Percentiles rank a stretch among this genome's conserved stretches.
Evolutionary conservation across 2,329 filamentous ascomycete species (phyloP).

Genomic region (Dactylella cylindrospora): DNA sequence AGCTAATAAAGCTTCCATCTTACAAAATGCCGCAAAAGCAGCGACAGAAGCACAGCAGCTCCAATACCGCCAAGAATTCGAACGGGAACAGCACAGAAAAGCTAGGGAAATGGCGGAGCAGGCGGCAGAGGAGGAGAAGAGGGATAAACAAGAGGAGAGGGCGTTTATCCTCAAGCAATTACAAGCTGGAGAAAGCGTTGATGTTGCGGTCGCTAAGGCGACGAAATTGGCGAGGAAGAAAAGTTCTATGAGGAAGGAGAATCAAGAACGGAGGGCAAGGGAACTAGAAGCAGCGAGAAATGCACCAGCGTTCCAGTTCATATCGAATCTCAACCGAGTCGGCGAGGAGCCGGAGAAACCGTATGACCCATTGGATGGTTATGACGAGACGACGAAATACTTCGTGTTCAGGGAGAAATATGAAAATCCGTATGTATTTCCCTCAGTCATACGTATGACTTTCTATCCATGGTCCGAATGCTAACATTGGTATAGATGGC

Average conservation of each 20-base stretch:
- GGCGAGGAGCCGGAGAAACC: slow-evolving; percentile 69
- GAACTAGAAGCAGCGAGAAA: slow-evolving; percentile 44
- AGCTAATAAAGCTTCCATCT: slow-evolving; percentile 69
- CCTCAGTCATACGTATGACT: neutral
- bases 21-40: slow-evolving; percentile 60
- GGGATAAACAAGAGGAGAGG: slow-evolving; percentile 63
- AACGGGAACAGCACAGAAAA: slow-evolving; percentile 66
- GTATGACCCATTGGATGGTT: slow-evolving; percentile 85
- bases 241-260: slow-evolving; percentile 46
- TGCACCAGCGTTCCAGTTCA: slow-evolving; percentile 52
- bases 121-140: slow-evolving; percentile 62
- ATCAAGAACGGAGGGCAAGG: slow-evolving; percentile 44
- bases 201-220: slow-evolving; percentile 54
- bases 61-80: slow-evolving; percentile 60
- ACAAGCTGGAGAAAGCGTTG: slow-evolving; percentile 64
- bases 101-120: slow-evolving; percentile 51
- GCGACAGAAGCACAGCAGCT: slow-evolving; percentile 62
- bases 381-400: slow-evolving; percentile 68
- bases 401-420: slow-evolving; percentile 71
- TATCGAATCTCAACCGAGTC: slow-evolving; percentile 60
- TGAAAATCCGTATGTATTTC: slow-evolving; percentile 58
- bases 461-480: neutral
- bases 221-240: slow-evolving; percentile 47
- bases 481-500: slow-evolving; percentile 54
- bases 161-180: slow-evolving; percentile 71